Evolutionary conservation across 2,329 filamentous ascomycete species (phyloP).

Genomic region (Pseudocercospora eumusae): DNA sequence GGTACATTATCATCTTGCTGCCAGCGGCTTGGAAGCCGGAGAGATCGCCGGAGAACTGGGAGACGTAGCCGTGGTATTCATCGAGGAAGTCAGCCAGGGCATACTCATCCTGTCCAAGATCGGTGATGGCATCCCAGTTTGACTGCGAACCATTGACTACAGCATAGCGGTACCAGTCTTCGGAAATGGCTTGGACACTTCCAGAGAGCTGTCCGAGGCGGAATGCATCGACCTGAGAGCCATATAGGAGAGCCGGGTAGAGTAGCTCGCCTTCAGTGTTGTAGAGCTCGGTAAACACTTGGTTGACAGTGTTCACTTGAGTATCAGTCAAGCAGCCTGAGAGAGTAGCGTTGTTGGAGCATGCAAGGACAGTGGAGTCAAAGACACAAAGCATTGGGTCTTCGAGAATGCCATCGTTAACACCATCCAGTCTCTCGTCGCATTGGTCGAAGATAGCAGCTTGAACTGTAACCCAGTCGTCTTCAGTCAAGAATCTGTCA

Average conservation of each 20-base stretch:
- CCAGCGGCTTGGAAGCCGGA: conserved; percentile 44
- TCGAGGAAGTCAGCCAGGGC: conserved; percentile 42
- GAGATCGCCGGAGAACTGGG: conserved; percentile 43
- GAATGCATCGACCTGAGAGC: conserved; percentile 47
- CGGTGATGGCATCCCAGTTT: conserved; percentile 44
- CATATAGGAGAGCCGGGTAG: conserved; percentile 55
- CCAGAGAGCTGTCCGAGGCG: conserved; percentile 45
- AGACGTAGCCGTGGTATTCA: conserved; percentile 47
- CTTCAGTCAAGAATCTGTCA: conserved; percentile 45
- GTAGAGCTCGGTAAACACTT: conserved; percentile 48
- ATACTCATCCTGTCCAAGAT: conserved; percentile 46
- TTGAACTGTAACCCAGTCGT: conserved; percentile 48
- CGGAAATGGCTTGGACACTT: conserved; percentile 46
- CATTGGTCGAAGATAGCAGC: conserved; percentile 52
- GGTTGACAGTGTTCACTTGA: conserved; percentile 49
- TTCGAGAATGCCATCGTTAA: conserved; percentile 52
- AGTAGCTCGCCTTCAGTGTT: conserved; percentile 49
- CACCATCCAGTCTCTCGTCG: conserved; percentile 52
- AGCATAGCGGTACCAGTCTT: conserved; percentile 54
- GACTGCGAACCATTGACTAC: conserved; percentile 48
- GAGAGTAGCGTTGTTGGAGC: conserved; percentile 40
- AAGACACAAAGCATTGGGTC: conserved; percentile 50
- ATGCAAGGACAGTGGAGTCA: conserved; percentile 41
- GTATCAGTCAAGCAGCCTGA: conserved; percentile 47
- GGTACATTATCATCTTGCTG: conserved; percentile 50